Percentiles rank a stretch among this genome's conserved stretches.
Evolutionary conservation across 2,329 filamentous ascomycete genomes (phyloP).

Genomic region (Penicillium sp.): DNA sequence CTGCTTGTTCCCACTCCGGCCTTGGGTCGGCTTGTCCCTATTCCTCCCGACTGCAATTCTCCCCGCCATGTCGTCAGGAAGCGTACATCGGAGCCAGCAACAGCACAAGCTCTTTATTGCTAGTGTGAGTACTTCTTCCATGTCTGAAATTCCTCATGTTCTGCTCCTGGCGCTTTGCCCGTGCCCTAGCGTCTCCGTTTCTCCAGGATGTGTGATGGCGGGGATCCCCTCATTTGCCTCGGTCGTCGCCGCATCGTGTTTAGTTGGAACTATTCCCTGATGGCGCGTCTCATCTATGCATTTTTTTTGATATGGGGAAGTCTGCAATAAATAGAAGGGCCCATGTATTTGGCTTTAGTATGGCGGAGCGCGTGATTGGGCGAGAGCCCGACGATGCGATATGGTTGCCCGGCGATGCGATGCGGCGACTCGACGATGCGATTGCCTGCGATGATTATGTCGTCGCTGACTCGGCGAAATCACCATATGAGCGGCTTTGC

Average conservation of each 20-base stretch:
- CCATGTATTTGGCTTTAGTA: too few relatives aligned
- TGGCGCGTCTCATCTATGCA: not conserved
- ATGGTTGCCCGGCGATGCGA: not conserved
- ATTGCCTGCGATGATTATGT: too few relatives aligned
- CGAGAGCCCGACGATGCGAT: not conserved
- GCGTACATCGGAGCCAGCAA: conserved; percentile 18
- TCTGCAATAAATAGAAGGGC: too few relatives aligned
- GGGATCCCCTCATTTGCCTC: conserved; percentile 5
- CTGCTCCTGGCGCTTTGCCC: not conserved
- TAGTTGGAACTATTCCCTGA: too few relatives aligned
- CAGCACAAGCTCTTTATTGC: conserved; percentile 26
- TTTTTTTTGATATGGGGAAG: too few relatives aligned
- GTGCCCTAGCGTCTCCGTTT: not conserved
- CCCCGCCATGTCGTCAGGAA: conserved; percentile 22
- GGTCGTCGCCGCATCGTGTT: not conserved
- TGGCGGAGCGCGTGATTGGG: too few relatives aligned
- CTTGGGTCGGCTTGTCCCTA: conserved; percentile 21
- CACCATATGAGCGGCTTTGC: not conserved
- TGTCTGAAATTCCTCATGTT: too few relatives aligned
- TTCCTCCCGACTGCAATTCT: conserved; percentile 20
- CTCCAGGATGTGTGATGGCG: conserved; percentile 2
- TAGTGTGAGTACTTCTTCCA: conserved; percentile 21
- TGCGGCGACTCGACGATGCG: not conserved
- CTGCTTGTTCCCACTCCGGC: conserved; percentile 10
- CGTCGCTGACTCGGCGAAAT: too few relatives aligned